These are phyloP conservation scores for Teunomyces kruisii DNA, from an alignment of 805 yeast species.

Conservation along the genomic window DNA sequence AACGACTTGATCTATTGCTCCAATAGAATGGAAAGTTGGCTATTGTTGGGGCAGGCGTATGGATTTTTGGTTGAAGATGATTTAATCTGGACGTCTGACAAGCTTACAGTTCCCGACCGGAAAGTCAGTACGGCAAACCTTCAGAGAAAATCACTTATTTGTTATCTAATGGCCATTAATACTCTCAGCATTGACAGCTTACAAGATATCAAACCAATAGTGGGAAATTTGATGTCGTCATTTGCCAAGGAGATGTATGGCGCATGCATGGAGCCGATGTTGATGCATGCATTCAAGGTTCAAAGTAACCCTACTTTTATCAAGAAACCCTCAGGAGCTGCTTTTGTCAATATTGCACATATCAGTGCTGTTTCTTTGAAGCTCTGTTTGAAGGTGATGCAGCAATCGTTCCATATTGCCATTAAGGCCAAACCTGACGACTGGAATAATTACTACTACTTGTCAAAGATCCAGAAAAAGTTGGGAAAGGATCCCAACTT, in stretches of 20 bases:
- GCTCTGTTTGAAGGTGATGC: constrained; percentile 38
- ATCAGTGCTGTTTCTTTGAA: constrained; percentile 19
- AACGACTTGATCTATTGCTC: constrained; percentile 68
- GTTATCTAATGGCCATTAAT: constrained; percentile 73
- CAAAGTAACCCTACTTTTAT: constrained; percentile 36
- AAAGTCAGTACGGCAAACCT: constrained; percentile 58
- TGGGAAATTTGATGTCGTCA: constrained; percentile 48
- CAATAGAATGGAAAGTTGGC: constrained; percentile 81
- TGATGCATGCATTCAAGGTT: constrained; percentile 54
- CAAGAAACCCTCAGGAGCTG: constrained; percentile 21
- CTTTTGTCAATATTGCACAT: constrained; percentile 23
- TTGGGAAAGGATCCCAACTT: constrained; percentile 28
- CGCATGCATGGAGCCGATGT: constrained; percentile 65
- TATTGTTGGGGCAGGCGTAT: constrained; percentile 74
- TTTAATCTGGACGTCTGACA: constrained; percentile 88
- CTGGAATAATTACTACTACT: constrained; percentile 63
- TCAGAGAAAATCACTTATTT: constrained; percentile 69
- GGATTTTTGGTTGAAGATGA: constrained; percentile 84
- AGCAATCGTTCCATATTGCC: constrained; percentile 48
- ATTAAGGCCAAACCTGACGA: constrained; percentile 42
- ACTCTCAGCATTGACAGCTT: constrained; percentile 9
- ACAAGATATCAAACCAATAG: constrained; percentile 28
- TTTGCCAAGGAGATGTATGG: constrained; percentile 60
- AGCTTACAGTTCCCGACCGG: constrained; percentile 60
- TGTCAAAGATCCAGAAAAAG: constrained; percentile 60